Percentiles rank a stretch among this genome's conserved stretches.
phyloP scores from a whole-genome alignment of 2,329 filamentous ascomycete species.

The Phyllosticta capitalensis region DNA sequence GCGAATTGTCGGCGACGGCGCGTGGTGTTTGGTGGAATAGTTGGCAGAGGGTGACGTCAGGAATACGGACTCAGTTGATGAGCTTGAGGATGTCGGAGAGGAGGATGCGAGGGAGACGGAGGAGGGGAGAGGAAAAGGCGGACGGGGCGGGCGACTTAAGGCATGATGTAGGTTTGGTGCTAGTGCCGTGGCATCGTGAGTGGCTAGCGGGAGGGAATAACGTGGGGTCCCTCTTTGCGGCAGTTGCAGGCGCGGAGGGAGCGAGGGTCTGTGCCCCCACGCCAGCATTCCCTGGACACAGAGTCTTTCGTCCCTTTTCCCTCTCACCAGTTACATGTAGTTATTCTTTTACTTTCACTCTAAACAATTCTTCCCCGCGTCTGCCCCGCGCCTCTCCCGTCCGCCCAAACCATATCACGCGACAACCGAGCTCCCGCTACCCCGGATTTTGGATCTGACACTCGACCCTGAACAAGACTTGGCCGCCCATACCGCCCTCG shows the following conservation, averaged over 20 bases:
- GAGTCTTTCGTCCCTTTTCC: background rate
- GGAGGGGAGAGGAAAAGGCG: background rate
- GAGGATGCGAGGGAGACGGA: constrained; percentile 6
- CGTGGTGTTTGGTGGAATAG: too few species aligned
- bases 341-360: background rate
- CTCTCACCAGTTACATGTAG: background rate
- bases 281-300: too few species aligned
- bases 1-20: too few species aligned
- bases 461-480: background rate
- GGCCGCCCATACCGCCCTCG: background rate
- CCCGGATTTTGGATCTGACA: background rate
- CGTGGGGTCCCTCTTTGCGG: too few species aligned
- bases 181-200: background rate
- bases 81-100: constrained; percentile 4
- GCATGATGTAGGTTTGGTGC: background rate
- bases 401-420: background rate
- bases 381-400: background rate
- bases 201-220: too few species aligned
- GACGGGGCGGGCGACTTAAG: constrained; percentile 32
- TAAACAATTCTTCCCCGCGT: background rate
- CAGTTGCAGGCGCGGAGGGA: too few species aligned
- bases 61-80: background rate
- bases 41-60: constrained; percentile 1
- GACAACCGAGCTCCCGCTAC: background rate
- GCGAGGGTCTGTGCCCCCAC: background rate